Evolutionary conservation across 1,139 yeast species (phyloP).

Genomic region (Hansenula sp.): DNA sequence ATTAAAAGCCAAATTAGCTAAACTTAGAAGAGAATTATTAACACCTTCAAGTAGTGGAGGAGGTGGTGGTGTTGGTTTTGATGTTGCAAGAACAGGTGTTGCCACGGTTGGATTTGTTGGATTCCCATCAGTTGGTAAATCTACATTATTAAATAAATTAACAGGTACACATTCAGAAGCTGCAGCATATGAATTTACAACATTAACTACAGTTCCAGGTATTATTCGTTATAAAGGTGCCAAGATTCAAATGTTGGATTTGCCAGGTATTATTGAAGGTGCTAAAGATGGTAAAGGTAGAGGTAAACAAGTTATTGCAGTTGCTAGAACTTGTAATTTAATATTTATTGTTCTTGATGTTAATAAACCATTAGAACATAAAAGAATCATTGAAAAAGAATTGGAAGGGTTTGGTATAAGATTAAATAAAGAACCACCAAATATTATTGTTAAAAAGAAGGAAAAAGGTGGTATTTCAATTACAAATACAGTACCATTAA

Average conservation of each 20-base stretch:
- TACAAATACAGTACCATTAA: constrained; percentile 88
- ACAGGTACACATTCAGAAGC: constrained; percentile 97
- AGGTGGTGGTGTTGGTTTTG: constrained; percentile 92
- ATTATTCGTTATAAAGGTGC: constrained; percentile 95
- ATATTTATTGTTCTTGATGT: constrained; percentile 93
- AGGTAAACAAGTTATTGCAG: constrained; percentile 98
- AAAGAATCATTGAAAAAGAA: constrained; percentile 89
- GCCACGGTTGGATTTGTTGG: constrained; percentile 98
- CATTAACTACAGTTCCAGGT: constrained; percentile 97
- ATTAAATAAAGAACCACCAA: constrained; percentile 87
- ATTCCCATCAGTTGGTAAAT: constrained; percentile 97
- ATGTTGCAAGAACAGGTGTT: constrained; percentile 96
- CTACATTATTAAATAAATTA: constrained; percentile 76
- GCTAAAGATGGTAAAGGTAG: constrained; percentile 99
- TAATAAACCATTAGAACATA: constrained; percentile 91
- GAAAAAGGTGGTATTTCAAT: constrained; percentile 95
- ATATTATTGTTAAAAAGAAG: constrained; percentile 83
- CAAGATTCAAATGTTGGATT: constrained; percentile 93
- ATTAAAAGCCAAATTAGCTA: constrained; percentile 92
- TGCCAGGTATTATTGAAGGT: constrained; percentile 98
- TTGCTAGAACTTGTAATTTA: constrained; percentile 92
- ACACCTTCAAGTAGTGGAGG: constrained; percentile 77
- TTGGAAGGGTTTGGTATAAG: constrained; percentile 97
- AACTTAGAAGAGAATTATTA: constrained; percentile 84
- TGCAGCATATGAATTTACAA: constrained; percentile 96